Base-by-base conservation (phyloP, 805 yeast species). In the Wickerhamiella cacticola region DNA sequence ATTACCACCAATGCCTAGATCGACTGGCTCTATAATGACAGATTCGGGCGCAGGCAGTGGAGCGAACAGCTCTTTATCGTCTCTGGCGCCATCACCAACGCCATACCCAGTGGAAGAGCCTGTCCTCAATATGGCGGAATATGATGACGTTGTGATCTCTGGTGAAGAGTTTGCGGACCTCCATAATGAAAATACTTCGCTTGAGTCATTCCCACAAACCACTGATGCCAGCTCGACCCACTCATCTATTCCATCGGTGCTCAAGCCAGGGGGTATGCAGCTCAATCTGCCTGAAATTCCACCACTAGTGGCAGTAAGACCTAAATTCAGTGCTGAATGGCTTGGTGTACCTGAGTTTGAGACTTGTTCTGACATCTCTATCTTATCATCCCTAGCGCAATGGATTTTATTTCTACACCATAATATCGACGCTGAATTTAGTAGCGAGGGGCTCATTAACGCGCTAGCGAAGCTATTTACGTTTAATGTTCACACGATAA, bases 401-500 rank as follows among this genome's bases (percentile, higher is more conserved):
- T 57, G 60, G 60, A 23, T 56, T 3, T 45, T 48, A 38, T 33
- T 33, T 3, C 50, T 57, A 6, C 45, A 49, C 21, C 26, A 49
- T 18, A 15, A 50, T 3, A 42, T 36, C 15, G 58, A 55, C 23
- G 57, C 57, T 2, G 55, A 50, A 7, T 42, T 56, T 23, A 34
- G 45, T 5, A 23, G 33, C 1, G 48, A 36, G 3, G 49, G 48
- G 2, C 38, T 44, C 4, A 45, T 34, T 15, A 49, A 42, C n/a
- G 55, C 59, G 5, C 38, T 57, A 3, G 50, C 55, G 5, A 49
- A 55, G 44, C 52, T 57, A 5, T 53, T 56, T 18, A 25, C 51
- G 21, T 56, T 36, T 26, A 50, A 54, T 9, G 46, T 62, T 13
- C 60, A 65, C 1, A 58, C 56, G 3, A 53, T 66, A 12, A 55